A percentile compares a stretch with the other conserved stretches of the same genome.
phyloP scores from a whole-genome alignment of 192 early-diverging fungal genomes.

The Lobosporangium transversale region DNA sequence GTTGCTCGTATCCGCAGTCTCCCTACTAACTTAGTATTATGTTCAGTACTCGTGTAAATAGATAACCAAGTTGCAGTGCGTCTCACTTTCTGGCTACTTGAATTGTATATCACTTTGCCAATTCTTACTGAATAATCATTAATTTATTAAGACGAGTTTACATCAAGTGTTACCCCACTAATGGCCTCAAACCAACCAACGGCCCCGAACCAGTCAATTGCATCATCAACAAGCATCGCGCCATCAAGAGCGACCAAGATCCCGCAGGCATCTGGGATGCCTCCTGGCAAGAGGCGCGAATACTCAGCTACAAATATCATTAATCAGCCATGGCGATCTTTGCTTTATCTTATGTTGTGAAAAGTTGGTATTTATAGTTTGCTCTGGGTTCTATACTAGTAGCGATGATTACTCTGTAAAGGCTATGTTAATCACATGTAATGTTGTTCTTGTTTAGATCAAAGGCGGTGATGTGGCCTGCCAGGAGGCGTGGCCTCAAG shows the following conservation, averaged over 20 bases:
- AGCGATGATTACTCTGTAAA: not conserved
- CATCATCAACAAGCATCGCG: not conserved
- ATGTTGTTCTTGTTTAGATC: not conserved
- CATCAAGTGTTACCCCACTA: not conserved
- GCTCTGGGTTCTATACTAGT: constrained; percentile 4
- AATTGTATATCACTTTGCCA: not conserved
- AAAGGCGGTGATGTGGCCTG: not conserved
- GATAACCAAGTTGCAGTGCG: constrained; percentile 1
- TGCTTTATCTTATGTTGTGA: not conserved
- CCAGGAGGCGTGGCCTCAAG: constrained; percentile 1
- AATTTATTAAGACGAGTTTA: not conserved
- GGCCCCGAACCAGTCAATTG: not conserved
- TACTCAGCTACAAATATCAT: not conserved
- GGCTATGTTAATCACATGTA: not conserved
- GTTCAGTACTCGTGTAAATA: not conserved
- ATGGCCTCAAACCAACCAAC: not conserved
- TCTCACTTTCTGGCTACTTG: not conserved
- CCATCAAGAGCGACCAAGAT: not conserved
- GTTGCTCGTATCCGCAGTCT: not conserved
- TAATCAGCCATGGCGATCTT: not conserved
- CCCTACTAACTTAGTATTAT: not conserved
- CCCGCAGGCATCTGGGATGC: not conserved
- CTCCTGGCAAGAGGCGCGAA: not conserved
- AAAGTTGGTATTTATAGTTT: constrained; percentile 1
- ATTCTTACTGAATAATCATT: not conserved